Conservation (phyloP, 1,284 basidiomycete species). For the Schizophyllum amplum region DNA sequence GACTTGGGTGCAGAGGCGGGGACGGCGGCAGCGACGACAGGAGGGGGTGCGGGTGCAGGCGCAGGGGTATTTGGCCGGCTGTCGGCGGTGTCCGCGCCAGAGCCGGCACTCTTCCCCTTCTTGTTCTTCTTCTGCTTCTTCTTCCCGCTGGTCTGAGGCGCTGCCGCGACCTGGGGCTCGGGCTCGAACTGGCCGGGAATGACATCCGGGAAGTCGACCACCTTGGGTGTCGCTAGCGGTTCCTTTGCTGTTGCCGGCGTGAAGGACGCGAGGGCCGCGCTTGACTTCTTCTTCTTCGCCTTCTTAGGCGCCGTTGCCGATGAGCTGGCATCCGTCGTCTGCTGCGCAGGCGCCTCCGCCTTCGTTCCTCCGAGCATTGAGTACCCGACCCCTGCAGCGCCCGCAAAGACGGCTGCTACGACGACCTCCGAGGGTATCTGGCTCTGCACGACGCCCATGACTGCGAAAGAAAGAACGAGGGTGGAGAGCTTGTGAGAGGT, state of each 20-base stretch:
- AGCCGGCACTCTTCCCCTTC: constrained; percentile 14
- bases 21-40: background rate
- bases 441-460: constrained; percentile 46
- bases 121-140: constrained; percentile 43
- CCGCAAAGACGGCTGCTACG: constrained; percentile 32
- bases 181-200: constrained; percentile 39
- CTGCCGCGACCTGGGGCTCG: constrained; percentile 6
- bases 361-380: constrained; percentile 17
- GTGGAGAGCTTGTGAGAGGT: background rate
- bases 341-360: constrained; percentile 19
- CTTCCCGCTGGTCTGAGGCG: constrained; percentile 15
- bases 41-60: background rate
- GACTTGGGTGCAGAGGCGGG: constrained; percentile 13
- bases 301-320: constrained; percentile 20
- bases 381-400: constrained; percentile 35
- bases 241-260: constrained; percentile 10
- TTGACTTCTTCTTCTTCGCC: constrained; percentile 30
- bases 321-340: constrained; percentile 21
- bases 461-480: background rate
- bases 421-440: constrained; percentile 32
- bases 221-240: constrained; percentile 10
- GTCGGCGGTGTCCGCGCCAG: constrained; percentile 5
- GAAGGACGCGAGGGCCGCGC: constrained; percentile 7
- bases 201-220: constrained; percentile 30
- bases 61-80: constrained; percentile 8